Evolutionary conservation across 1,284 basidiomycete genomes (phyloP), one percentile per base, ranked within the genome.

Genomic region (Ganoderma resinaceum): DNA sequence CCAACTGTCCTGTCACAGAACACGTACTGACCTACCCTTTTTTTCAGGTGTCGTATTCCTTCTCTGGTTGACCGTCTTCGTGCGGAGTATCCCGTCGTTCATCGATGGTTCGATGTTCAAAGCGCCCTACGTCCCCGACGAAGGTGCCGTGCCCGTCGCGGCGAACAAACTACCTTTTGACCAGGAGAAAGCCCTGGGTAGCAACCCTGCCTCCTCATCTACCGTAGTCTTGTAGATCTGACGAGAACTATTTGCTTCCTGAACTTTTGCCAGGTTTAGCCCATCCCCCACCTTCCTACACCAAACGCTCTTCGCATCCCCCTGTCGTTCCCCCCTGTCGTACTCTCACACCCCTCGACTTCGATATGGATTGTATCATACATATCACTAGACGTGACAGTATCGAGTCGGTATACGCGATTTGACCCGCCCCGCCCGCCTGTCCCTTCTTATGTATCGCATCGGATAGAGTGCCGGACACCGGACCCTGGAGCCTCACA

Each of bases 21-120:
- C 29, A n/a, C 5, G n/a, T 23, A 14, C 33, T 63, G 35, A 53
- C 52, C 6, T 20, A 9, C 46, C 11, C 12, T 9, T 64, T 46
- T 23, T 64, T 46, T 23, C 65, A 79, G 82, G 74, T 1, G 70
- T 85, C 63, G 85, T 86, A 5, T 80, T 85, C 65, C 16, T 83
- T 6, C 71, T 88, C 37, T 90, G 87, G 86, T 14, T 81, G 9
- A 76, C 78, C 66, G 80, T 88, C 46, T 80, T 81, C 42, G 40
- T 78, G 8, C 77, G 82, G 62, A 84, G 82, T 18, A 76, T 83
- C 9, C 82, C 81, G 60, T 80, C 82, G 11, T 73, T 80, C 64
- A 76, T 81, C n/a, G 81, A 84, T 67, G 82, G 85, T 16, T 79
- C 81, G 29, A 78, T 87, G 52, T 86, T 86, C 74, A 78, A 76